Base-by-base conservation (phyloP, 2,329 filamentous ascomycete species). In the Lecanicillium sp. region DNA sequence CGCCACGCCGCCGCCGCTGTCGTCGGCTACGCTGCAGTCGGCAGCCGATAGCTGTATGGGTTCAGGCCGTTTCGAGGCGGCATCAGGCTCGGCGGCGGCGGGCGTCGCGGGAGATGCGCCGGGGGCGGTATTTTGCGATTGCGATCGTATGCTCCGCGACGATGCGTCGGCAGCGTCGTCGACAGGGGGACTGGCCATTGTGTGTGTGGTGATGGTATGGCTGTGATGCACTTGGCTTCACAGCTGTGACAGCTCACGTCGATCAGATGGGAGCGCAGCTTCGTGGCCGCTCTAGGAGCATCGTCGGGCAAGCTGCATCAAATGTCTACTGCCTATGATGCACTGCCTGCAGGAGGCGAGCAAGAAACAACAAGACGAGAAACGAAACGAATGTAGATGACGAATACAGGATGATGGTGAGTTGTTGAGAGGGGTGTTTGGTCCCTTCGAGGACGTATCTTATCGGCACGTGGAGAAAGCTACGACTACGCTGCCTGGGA, bases 391-490 rank as follows among this genome's bases (percentile, higher is more conserved):
- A 33, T n/a, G n/a, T 1, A 21, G 10, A 21, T 32, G 36, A 17
- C 12, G 37, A 33, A 7, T 35, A 6, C 17, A 11, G 14, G 14
- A n/a, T n/a, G 14, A 35, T 30, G 27, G 27, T 8, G 8, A 35
- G 32, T 9, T 6, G 32, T 35, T 35, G 32, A 35, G 14, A n/a
- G 32, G 12, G 8, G 7, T 23, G 44, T 10, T 26, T 17, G 12
- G 27, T 10, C 21, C 17, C n/a, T 7, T 5, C 11, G 39, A 11
- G 35, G n/a, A 19, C 6, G 14, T 48, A 49, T 49, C 46, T 49
- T 43, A 49, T 43, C 46, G 12, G 46, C 46, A 49, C 46, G 46
- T 49, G 46, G 39, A 27, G 17, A 36, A n/a, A n/a, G n/a, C n/a
- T n/a, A n/a, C n/a, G n/a, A n/a, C n/a, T n/a, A n/a, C n/a, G n/a